Evolutionary conservation across 441 rosid species (phyloP).

Genomic region (Erysimum cheiri): DNA sequence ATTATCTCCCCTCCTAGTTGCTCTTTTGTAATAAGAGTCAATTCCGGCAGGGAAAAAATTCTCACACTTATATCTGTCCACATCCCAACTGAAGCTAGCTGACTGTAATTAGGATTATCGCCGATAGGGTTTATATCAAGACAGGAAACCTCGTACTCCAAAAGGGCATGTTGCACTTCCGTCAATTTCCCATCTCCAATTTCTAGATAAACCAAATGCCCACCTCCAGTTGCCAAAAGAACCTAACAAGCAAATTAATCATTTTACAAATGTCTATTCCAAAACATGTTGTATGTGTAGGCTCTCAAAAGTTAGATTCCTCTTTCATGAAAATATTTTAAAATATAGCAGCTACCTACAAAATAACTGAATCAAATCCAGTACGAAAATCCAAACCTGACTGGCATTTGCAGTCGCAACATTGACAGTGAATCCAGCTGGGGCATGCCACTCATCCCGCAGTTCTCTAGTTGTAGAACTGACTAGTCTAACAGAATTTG

Average conservation of each 20-base stretch:
- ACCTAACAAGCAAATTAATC: conserved; percentile 56
- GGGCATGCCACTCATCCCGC: conserved; percentile 84
- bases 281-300: conserved; percentile 6
- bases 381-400: conserved; percentile 64
- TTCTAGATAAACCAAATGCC: conserved; percentile 92
- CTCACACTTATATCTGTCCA: conserved; percentile 99
- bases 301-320: conserved; percentile 15
- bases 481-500: conserved; percentile 89
- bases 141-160: conserved; percentile 93
- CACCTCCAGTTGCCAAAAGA: conserved; percentile 95
- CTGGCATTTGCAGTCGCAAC: conserved; percentile 98
- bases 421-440: conserved; percentile 85
- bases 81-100: conserved; percentile 97
- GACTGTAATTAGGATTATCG: conserved; percentile 77
- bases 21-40: conserved; percentile 89
- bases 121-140: conserved; percentile 96
- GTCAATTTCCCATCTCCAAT: conserved; percentile 81
- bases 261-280: neutral
- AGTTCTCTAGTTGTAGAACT: conserved; percentile 81
- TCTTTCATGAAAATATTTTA: neutral
- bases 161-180: conserved; percentile 70
- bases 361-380: conserved; percentile 10
- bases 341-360: neutral
- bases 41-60: conserved; percentile 84
- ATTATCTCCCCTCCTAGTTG: conserved; percentile 96